Evolutionary conservation across 1,139 yeast genomes (phyloP).

Genomic region (Taphrina flavorubra): DNA sequence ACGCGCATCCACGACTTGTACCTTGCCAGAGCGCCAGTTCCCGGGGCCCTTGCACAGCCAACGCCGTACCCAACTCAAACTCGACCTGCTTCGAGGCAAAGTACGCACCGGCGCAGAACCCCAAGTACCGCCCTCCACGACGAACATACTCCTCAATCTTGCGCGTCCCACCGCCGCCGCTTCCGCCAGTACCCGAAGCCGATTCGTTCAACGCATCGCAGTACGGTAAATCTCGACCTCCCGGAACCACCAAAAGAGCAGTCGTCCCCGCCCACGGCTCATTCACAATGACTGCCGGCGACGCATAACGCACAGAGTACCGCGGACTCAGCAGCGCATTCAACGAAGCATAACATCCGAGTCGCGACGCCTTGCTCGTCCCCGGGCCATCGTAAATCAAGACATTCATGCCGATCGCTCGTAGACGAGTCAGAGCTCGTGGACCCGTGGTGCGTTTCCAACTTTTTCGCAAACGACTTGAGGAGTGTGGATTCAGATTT

Average conservation of each 20-base stretch:
- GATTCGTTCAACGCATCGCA: slow-evolving; percentile 63
- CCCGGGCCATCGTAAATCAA: slow-evolving; percentile 39
- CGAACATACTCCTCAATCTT: slow-evolving; percentile 69
- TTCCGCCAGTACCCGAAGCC: no score
- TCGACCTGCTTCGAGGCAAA: slow-evolving; percentile 77
- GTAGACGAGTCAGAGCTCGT: neutral
- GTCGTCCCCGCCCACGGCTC: slow-evolving; percentile 86
- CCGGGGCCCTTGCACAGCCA: slow-evolving; percentile 86
- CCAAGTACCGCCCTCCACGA: slow-evolving; percentile 80
- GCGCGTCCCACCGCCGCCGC: slow-evolving; percentile 68
- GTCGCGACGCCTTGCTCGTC: slow-evolving; percentile 18
- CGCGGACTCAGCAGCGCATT: slow-evolving; percentile 34
- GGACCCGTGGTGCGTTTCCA: neutral
- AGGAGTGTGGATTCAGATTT: no score
- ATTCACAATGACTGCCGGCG: slow-evolving; percentile 63
- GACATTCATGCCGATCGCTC: slow-evolving; percentile 25
- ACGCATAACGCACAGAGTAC: slow-evolving; percentile 80
- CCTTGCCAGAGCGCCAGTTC: slow-evolving; percentile 86
- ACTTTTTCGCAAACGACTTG: no score
- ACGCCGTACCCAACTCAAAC: slow-evolving; percentile 68
- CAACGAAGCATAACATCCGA: slow-evolving; percentile 18
- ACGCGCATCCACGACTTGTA: slow-evolving; percentile 78
- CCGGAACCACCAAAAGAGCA: slow-evolving; percentile 82
- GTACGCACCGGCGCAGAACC: slow-evolving; percentile 97
- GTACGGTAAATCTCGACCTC: slow-evolving; percentile 93